Conservation (phyloP, 305 asterid species). For the Stenogyne calaminthoides region DNA sequence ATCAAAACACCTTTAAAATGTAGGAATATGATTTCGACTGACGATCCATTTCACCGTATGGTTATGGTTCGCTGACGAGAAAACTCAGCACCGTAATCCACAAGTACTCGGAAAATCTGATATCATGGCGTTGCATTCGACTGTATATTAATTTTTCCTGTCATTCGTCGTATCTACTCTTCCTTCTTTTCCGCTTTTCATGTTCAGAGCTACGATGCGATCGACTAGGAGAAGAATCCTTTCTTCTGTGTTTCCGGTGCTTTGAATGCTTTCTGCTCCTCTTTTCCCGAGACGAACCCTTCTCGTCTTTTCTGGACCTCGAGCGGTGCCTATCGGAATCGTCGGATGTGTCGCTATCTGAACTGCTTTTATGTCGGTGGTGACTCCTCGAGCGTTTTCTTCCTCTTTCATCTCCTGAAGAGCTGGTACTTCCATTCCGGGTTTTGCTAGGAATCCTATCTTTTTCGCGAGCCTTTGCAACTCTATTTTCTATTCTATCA, state of each 20-base stretch:
- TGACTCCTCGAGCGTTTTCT: constrained; percentile 56
- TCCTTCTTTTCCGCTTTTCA: constrained; percentile 51
- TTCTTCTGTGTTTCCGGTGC: constrained; percentile 68
- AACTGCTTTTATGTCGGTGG: constrained; percentile 44
- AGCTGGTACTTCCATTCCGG: constrained; percentile 42
- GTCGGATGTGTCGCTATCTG: constrained; percentile 42
- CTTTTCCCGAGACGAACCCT: constrained; percentile 47
- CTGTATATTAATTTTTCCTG: background rate
- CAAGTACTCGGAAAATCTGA: background rate
- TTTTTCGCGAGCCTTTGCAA: constrained; percentile 29
- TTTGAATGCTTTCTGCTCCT: constrained; percentile 66
- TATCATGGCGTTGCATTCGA: background rate
- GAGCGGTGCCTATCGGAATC: constrained; percentile 47
- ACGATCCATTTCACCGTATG: too few species aligned
- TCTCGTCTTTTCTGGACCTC: constrained; percentile 56
- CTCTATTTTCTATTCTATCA: constrained; percentile 28
- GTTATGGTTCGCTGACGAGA: too few species aligned
- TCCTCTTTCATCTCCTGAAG: constrained; percentile 63
- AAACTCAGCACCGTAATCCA: too few species aligned
- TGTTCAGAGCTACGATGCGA: constrained; percentile 56
- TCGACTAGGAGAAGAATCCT: constrained; percentile 62
- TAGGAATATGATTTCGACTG: background rate
- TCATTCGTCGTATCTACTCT: constrained; percentile 47
- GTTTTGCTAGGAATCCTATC: constrained; percentile 28
- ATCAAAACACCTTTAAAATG: background rate